phyloP scores from a whole-genome alignment of 495 filamentous ascomycete species.

The Alectoria sarmentosa region DNA sequence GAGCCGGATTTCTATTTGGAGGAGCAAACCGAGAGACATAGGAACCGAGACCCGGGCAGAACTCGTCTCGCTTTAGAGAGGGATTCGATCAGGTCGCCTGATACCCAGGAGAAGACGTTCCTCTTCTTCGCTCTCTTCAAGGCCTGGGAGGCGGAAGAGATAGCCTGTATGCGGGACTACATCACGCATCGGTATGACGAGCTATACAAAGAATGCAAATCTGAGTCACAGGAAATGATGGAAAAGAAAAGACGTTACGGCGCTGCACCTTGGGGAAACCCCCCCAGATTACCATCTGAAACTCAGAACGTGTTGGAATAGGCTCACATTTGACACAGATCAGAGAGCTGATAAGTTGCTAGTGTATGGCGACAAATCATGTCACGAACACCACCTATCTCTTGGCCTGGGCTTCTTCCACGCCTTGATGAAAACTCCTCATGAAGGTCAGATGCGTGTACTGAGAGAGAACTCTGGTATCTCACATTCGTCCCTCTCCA shows the following conservation, averaged over 20 bases:
- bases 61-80: not conserved
- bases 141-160: constrained; percentile 2
- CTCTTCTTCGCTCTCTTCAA: not conserved
- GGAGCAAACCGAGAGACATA: not conserved
- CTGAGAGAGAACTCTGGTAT: not conserved
- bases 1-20: not conserved
- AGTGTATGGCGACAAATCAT: not conserved
- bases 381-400: not conserved
- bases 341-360: not conserved
- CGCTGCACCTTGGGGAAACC: not conserved
- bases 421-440: not conserved
- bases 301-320: not conserved
- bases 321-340: not conserved
- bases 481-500: not conserved
- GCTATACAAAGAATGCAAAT: not conserved
- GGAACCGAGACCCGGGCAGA: not conserved
- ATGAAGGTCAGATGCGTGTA: not conserved
- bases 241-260: not conserved
- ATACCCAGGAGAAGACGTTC: not conserved
- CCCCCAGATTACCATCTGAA: not conserved
- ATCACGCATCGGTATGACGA: not conserved
- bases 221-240: not conserved
- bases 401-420: not conserved
- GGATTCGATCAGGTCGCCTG: not conserved
- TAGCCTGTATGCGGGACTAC: constrained; percentile 6